Evolutionary conservation across 164 flowering plant species (phyloP), one percentile per base, ranked within the genome.

Genomic region (Sedum album): DNA sequence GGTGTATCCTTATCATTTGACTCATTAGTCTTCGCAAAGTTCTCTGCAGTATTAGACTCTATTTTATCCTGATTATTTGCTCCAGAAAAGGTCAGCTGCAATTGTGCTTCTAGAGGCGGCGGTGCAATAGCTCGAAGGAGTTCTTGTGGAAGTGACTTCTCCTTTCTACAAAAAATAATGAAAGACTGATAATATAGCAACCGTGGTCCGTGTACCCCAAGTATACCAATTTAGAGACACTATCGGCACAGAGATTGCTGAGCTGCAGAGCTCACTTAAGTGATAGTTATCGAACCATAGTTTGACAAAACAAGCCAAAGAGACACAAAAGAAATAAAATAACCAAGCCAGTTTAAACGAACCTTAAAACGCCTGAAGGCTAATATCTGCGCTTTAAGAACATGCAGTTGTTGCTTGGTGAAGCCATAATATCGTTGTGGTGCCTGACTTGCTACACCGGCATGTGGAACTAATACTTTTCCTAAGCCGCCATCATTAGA

Each of bases 281-380:
- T 21, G 26, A n/a, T 51, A 23, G 21, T n/a, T 5, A 51, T 9
- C 25, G 26, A 51, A 51, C 28, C 28, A 23, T 21, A 51, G 57
- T 51, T 21, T 11, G 5, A 8, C n/a, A n/a, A n/a, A 13, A 35
- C 35, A n/a, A 14, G 1, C 55, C 21, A 23, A 7, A 33, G 20
- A 42, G 36, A 44, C 5, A 26, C 8, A 31, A 15, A 5, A 44
- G 10, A n/a, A 31, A 70, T 66, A 62, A 42, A 46, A 14, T 35
- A 48, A 1, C 20, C 38, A 65, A 35, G 26, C 63, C 30, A 44
- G 55, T 28, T n/a, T 1, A 15, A 48, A 21, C 73, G 69, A 33
- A 92, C 99, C 97, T 95, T 95, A 62, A 95, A 67, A 49, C 97
- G 88, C 75, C 97, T 86, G 79, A 95, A 92, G 71, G 97, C 99